A percentile compares a stretch with the other conserved stretches of the same genome.
These are phyloP conservation scores for Suillus weaverae DNA, from an alignment of 768 basidiomycete genomes.

Conservation along the genomic window DNA sequence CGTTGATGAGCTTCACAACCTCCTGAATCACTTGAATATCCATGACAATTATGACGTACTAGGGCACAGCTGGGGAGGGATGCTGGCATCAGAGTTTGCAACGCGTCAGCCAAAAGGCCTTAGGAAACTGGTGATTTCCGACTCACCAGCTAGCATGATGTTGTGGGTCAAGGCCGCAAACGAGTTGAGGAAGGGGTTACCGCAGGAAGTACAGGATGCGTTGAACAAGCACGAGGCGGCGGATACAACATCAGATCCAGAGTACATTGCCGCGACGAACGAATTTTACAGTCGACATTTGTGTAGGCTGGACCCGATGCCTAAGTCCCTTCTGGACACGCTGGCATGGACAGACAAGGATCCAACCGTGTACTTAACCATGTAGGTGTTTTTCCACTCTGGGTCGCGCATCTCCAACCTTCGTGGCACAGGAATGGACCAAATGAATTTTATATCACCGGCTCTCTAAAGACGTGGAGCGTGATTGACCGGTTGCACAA, in stretches of 20 bases:
- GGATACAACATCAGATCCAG: slow-evolving; percentile 41
- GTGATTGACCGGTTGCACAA: slow-evolving; percentile 34
- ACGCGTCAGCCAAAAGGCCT: slow-evolving; percentile 44
- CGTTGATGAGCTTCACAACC: slow-evolving; percentile 44
- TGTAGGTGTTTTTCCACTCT: slow-evolving; percentile 34
- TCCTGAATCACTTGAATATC: slow-evolving; percentile 46
- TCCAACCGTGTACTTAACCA: slow-evolving; percentile 47
- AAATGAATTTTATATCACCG: slow-evolving; percentile 36
- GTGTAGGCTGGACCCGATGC: slow-evolving; percentile 47
- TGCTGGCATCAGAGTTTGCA: slow-evolving; percentile 44
- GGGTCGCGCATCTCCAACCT: slow-evolving; percentile 5
- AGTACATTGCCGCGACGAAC: slow-evolving; percentile 44
- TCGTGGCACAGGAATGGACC: slow-evolving; percentile 37
- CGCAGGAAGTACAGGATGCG: slow-evolving; percentile 39
- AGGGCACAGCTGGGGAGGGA: slow-evolving; percentile 45
- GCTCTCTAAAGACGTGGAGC: slow-evolving; percentile 37
- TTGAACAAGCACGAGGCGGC: slow-evolving; percentile 48
- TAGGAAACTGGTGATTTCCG: slow-evolving; percentile 45
- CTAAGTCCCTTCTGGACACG: slow-evolving; percentile 35
- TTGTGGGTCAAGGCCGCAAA: slow-evolving; percentile 40
- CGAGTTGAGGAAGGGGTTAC: slow-evolving; percentile 36
- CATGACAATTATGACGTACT: slow-evolving; percentile 41
- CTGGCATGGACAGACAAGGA: slow-evolving; percentile 41
- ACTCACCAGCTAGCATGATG: slow-evolving; percentile 45
- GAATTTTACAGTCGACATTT: slow-evolving; percentile 44